Conservation (phyloP, 768 basidiomycete genomes). For the Tylopilus cervinicoccineus region DNA sequence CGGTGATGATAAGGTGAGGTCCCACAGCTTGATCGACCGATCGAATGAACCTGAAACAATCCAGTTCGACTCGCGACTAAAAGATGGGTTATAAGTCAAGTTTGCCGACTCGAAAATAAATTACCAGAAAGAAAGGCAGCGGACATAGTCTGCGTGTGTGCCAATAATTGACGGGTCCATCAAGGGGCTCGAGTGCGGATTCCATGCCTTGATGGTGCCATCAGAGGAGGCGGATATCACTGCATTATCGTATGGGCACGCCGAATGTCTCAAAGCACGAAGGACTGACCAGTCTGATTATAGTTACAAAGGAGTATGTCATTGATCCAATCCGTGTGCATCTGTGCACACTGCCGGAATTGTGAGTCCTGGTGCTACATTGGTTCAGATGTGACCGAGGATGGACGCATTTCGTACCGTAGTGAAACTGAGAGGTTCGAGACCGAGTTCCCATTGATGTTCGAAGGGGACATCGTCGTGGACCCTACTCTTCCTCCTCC, state of each 20-base stretch:
- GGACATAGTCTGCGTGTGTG: slow-evolving; percentile 80
- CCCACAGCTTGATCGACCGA: slow-evolving; percentile 93
- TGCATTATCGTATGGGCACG: slow-evolving; percentile 22
- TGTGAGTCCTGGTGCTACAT: slow-evolving; percentile 41
- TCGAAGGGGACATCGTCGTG: slow-evolving; percentile 52
- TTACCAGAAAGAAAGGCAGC: slow-evolving; percentile 73
- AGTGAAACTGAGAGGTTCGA: slow-evolving; percentile 43
- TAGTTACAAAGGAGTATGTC: slow-evolving; percentile 89
- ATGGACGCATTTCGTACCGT: slow-evolving; percentile 38
- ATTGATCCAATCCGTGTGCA: slow-evolving; percentile 95
- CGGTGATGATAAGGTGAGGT: slow-evolving; percentile 49
- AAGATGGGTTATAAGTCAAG: slow-evolving; percentile 10
- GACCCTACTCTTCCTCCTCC: slow-evolving; percentile 31
- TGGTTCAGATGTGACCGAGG: slow-evolving; percentile 1
- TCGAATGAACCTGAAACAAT: slow-evolving; percentile 94
- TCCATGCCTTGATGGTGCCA: slow-evolving; percentile 92
- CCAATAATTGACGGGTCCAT: slow-evolving; percentile 68
- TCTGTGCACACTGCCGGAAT: slow-evolving; percentile 87
- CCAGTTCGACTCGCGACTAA: slow-evolving; percentile 78
- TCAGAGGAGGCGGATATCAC: slow-evolving; percentile 95
- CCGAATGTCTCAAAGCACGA: not conserved
- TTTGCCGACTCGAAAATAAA: slow-evolving; percentile 1
- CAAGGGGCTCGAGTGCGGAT: slow-evolving; percentile 62
- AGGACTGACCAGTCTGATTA: slow-evolving; percentile 73
- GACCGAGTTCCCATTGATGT: slow-evolving; percentile 77